A percentile compares a stretch with the other conserved stretches of the same genome.
phyloP scores from a whole-genome alignment of 139 green algal genomes.

The Chlamydomonas incerta region DNA sequence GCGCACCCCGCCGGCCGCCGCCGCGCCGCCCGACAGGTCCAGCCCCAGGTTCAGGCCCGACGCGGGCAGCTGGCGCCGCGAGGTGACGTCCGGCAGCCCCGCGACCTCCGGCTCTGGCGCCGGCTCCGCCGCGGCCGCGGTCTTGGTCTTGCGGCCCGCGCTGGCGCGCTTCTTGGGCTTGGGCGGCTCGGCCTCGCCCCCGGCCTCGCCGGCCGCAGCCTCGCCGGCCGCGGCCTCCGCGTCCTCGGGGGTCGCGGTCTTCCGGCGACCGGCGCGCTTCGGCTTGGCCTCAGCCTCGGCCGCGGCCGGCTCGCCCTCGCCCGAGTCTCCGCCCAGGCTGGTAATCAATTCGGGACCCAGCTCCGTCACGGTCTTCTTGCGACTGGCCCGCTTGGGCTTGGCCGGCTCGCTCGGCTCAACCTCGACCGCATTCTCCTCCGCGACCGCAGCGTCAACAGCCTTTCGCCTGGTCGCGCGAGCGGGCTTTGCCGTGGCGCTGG shows the following conservation, averaged over 20 bases:
- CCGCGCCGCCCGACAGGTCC: no score
- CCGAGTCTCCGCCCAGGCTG: neutral
- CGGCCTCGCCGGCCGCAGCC: neutral
- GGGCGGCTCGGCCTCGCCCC: neutral
- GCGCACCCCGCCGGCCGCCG: neutral
- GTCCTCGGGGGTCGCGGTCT: neutral
- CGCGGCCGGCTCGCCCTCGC: neutral
- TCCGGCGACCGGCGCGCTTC: neutral
- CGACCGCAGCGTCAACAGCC: neutral
- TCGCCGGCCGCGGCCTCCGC: neutral
- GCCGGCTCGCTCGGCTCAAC: no score
- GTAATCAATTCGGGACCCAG: neutral
- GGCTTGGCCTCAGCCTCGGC: neutral
- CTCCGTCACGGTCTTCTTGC: neutral
- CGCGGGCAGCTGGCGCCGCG: neutral
- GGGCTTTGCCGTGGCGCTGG: neutral
- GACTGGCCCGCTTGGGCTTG: slow-evolving; percentile 4
- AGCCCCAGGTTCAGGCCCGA: no score
- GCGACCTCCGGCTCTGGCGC: neutral
- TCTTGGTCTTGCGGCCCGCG: neutral
- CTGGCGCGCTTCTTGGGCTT: slow-evolving; percentile 22
- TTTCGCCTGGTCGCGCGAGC: neutral
- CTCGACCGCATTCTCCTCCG: neutral
- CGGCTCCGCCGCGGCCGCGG: no score
- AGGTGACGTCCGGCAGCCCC: neutral